Percentiles rank a stretch among this genome's conserved stretches.
Conservation (phyloP, 2,329 filamentous ascomycete species). For the Blumeria hordei region DNA sequence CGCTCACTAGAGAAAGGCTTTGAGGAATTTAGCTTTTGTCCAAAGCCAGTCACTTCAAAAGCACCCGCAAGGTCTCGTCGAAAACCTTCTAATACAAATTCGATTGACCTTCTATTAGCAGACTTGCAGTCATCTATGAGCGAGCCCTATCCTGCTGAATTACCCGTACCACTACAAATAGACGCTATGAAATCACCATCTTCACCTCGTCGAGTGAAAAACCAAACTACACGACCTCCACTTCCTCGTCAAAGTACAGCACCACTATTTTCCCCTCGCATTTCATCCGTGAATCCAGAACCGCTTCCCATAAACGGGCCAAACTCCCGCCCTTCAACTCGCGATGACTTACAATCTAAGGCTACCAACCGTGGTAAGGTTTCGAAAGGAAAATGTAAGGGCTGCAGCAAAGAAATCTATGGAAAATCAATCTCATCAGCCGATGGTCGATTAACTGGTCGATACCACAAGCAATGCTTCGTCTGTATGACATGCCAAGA, state of each 20-base stretch:
- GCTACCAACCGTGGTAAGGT: not conserved
- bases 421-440: conserved; percentile 88
- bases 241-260: not conserved
- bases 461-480: conserved; percentile 90
- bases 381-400: conserved; percentile 46
- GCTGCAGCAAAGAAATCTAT: conserved; percentile 52
- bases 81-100: not conserved
- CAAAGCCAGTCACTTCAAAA: conserved; percentile 20
- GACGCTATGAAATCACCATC: not conserved
- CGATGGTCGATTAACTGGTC: conserved; percentile 72
- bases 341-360: not conserved
- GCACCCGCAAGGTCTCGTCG: conserved; percentile 14
- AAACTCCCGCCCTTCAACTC: not conserved
- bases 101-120: conserved; percentile 28
- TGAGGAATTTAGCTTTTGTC: not conserved
- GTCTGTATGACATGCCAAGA: conserved; percentile 64
- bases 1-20: not conserved
- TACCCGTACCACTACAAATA: not conserved
- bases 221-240: not conserved
- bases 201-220: not conserved
- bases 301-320: not conserved
- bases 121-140: conserved; percentile 29
- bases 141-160: conserved; percentile 13
- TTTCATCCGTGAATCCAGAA: not conserved
- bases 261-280: not conserved